Conservation (phyloP, 768 basidiomycete genomes). For the Pleurotus eryngii region DNA sequence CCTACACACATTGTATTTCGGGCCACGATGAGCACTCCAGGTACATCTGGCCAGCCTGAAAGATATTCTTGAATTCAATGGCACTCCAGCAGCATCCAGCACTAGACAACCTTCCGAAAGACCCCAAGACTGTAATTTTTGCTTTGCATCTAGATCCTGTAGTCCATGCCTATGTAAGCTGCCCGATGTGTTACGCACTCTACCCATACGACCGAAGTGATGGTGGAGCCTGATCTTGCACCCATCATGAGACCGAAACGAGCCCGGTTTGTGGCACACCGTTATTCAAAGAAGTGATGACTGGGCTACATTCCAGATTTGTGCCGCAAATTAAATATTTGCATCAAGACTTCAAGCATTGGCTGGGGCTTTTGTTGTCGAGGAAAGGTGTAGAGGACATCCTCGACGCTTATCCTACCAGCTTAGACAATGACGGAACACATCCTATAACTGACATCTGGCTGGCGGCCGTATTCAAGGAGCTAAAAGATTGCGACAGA, state of each 20-base stretch:
- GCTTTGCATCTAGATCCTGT: constrained; percentile 20
- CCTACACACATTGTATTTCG: too few relatives aligned
- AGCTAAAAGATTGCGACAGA: not conserved
- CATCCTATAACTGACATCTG: not conserved
- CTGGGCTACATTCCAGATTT: not conserved
- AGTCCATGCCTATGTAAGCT: constrained; percentile 15
- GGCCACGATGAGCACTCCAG: too few relatives aligned
- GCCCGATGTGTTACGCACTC: constrained; percentile 20
- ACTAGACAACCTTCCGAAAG: not conserved
- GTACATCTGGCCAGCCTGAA: too few relatives aligned
- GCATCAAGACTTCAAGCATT: constrained; percentile 19
- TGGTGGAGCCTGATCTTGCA: not conserved
- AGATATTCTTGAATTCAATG: too few relatives aligned
- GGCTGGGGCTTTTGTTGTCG: constrained; percentile 23
- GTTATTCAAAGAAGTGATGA: constrained; percentile 4
- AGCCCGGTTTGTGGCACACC: not conserved
- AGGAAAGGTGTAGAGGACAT: constrained; percentile 22
- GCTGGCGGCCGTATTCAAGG: not conserved
- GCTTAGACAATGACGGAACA: not conserved
- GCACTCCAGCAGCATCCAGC: too few relatives aligned
- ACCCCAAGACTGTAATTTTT: not conserved
- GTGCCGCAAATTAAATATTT: constrained; percentile 15
- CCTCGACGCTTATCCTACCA: constrained; percentile 13
- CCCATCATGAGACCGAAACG: not conserved
- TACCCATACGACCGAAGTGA: constrained; percentile 12